Conservation (phyloP, 2,329 filamentous ascomycete genomes). For the Pseudocercospora fuligena region DNA sequence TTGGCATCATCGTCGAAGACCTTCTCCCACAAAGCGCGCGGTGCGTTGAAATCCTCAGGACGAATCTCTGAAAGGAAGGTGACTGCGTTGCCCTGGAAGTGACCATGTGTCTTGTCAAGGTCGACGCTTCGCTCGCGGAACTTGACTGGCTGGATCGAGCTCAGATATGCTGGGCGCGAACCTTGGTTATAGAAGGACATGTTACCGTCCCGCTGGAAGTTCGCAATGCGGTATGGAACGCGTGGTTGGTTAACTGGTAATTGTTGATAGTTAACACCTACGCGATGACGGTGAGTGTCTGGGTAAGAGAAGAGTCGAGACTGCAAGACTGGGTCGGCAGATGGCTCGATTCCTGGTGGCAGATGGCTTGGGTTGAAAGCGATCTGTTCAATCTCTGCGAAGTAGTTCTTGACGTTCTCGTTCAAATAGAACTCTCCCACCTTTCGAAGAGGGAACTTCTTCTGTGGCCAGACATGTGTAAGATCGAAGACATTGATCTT, state of each 20-base stretch:
- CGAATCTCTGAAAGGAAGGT: slow-evolving; percentile 58
- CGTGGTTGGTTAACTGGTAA: slow-evolving; percentile 59
- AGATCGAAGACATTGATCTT: slow-evolving; percentile 61
- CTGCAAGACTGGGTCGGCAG: slow-evolving; percentile 72
- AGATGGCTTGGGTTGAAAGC: slow-evolving; percentile 72
- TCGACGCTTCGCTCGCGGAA: slow-evolving; percentile 54
- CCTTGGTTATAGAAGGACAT: slow-evolving; percentile 73
- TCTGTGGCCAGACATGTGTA: slow-evolving; percentile 60
- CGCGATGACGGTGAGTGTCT: slow-evolving; percentile 64
- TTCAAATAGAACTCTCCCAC: slow-evolving; percentile 59
- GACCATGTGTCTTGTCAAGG: slow-evolving; percentile 56
- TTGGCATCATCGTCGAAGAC: slow-evolving; percentile 64
- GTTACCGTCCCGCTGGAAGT: slow-evolving; percentile 73
- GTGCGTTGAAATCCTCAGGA: slow-evolving; percentile 60
- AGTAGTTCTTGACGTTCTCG: slow-evolving; percentile 64
- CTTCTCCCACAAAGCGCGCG: slow-evolving; percentile 64
- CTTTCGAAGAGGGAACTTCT: slow-evolving; percentile 58
- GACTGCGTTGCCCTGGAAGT: slow-evolving; percentile 56
- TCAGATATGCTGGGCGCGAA: slow-evolving; percentile 61
- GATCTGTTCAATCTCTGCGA: slow-evolving; percentile 70
- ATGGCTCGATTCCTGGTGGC: slow-evolving; percentile 70
- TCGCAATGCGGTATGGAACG: slow-evolving; percentile 62
- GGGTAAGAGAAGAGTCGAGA: slow-evolving; percentile 73
- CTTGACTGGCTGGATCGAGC: slow-evolving; percentile 57
- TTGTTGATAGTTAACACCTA: slow-evolving; percentile 65